Base-by-base conservation (phyloP, 768 basidiomycete species). In the Boletus patriciae region DNA sequence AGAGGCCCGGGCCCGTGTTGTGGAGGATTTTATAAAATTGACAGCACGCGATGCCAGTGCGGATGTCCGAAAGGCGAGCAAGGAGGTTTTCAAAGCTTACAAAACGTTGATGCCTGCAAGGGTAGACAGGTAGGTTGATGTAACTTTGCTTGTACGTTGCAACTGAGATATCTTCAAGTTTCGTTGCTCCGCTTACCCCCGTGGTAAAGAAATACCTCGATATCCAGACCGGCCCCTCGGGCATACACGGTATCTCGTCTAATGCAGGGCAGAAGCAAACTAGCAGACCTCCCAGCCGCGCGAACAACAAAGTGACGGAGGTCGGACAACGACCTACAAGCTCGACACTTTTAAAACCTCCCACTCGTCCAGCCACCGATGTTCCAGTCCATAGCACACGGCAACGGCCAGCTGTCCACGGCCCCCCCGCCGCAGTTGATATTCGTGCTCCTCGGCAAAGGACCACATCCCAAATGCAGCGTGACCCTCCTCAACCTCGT, bases 131-230 rank as follows among this genome's bases (percentile, higher is more conserved):
- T 92, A 65, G 12, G 79, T 70, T 6, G 21, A 54, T 18, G 9
- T 51, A 12, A 13, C 16, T 31, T 31, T 31, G 63, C 58, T 37
- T 19, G 13, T n/a, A 36, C 43, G 16, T 50, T 29, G 33, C 8
- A 52, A 46, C 55, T 64, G 46, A 68, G 13, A 37, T 44, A 6
- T 38, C 44, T 29, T 50, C 18, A 58, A 94, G 92, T 48, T 94
- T 94, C 64, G 78, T 80, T 18, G 77, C 77, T 4, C 90, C 90
- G 15, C 77, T 94, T 13, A 85, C 87, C 7, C 91, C 92, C 1
- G 86, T 83, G 3, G 84, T 84, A 38, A 86, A 82, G 63, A 91
- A 88, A 71, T 90, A 90, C 65, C 80, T 93, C 4, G 84, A 86
- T 56, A 79, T 83, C 47, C 74, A 71, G 41, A 13, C 34, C 1